Base-by-base conservation (phyloP, 768 basidiomycete species). In the Mycena sanguinolenta region DNA sequence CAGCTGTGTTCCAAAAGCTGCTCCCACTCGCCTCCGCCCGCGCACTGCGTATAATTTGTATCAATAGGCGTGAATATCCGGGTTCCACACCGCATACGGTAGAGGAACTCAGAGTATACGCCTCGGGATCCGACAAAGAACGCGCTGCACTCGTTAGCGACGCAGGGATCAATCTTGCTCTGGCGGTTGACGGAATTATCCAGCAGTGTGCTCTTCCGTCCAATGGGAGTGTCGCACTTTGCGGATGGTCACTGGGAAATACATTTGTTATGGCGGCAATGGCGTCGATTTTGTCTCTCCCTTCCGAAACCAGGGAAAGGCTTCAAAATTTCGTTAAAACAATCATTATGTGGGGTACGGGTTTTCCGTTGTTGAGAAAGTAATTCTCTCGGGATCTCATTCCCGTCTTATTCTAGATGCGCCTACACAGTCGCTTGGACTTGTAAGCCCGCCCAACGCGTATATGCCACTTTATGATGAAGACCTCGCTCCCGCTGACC, bases 161-260 rank as follows among this genome's bases (percentile, higher is more conserved):
- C 5, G 75, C 77, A 7, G 82, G 78, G 16, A 23, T 73, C 16
- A 79, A 83, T 46, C 46, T 82, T 9, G 73, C 76, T 19, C 65
- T 67, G 10, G 79, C 79, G 60, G 62, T 83, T 17, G 74, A 71
- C 28, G 63, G 74, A 52, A 75, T 83, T 25, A 75, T 82, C 12
- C 28, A 73, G 53, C 58, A 73, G 36, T 67, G 73, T 23, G 46
- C 60, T 0, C 64, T 83, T 23, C 77, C 80, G 0, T 61, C 63
- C 32, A 21, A 19, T 12, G 54, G 53, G 19, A 28, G 54, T 0
- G 59, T 78, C 9, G 76, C 73, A 3, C 72, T 77, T 49, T 54
- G 77, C 2, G 79, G 79, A 8, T 82, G 82, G 83, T 82, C 81
- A 1, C 23, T 79, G 13, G 81, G 80, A 1, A 77, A 71, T n/a